Percentiles rank a stretch among this genome's conserved stretches.
Conservation (phyloP, 257 asterid species). For the Penstemon davidsonii region DNA sequence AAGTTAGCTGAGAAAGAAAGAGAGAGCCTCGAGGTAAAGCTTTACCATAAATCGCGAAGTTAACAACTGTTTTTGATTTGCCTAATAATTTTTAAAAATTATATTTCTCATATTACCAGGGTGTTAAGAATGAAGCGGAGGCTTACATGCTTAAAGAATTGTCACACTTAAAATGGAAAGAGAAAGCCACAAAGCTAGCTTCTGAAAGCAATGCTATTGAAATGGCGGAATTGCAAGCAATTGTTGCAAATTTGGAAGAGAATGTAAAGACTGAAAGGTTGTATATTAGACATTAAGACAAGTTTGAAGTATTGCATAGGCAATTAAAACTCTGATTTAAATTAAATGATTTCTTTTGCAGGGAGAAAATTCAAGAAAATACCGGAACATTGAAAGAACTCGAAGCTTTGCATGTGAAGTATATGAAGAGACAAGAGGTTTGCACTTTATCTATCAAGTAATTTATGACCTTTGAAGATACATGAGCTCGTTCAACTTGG, state of each 20-base stretch:
- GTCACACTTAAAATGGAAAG: constrained; percentile 88
- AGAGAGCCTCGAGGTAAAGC: constrained; percentile 82
- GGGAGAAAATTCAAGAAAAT: constrained; percentile 79
- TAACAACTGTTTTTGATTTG: constrained; percentile 18
- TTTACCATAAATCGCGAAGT: constrained; percentile 1
- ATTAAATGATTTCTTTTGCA: constrained; percentile 32
- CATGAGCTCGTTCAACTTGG: neutral
- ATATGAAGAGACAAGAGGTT: constrained; percentile 82
- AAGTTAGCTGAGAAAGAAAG: constrained; percentile 97
- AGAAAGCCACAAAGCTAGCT: constrained; percentile 77
- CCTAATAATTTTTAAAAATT: neutral
- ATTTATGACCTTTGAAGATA: neutral
- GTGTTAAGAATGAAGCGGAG: constrained; percentile 93
- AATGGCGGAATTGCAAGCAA: constrained; percentile 54
- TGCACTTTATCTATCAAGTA: constrained; percentile 7
- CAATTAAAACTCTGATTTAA: constrained; percentile 15
- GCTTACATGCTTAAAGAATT: constrained; percentile 92
- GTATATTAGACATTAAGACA: constrained; percentile 12
- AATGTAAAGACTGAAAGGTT: constrained; percentile 75
- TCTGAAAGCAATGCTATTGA: constrained; percentile 66
- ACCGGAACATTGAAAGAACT: constrained; percentile 65
- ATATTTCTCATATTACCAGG: constrained; percentile 41
- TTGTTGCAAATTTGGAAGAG: constrained; percentile 64
- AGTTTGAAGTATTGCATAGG: constrained; percentile 2
- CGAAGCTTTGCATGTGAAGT: constrained; percentile 72